A percentile compares a stretch with the other conserved stretches of the same genome.
Conservation (phyloP, 805 yeast species). For the Suhomyces xylopsoci region DNA sequence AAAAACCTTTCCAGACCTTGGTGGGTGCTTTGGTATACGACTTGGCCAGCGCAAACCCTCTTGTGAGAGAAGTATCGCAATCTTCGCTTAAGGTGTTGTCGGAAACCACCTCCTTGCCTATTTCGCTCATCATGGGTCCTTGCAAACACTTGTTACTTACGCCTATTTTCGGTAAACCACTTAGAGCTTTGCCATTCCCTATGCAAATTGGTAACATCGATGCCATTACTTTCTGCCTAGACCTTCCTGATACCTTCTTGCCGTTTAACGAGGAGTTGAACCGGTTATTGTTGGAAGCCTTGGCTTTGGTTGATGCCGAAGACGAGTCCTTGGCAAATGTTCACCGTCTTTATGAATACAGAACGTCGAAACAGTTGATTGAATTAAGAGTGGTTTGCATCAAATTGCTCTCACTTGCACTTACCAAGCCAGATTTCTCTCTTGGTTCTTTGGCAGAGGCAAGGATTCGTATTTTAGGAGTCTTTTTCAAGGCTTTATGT, state of each 20-base stretch:
- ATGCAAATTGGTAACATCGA: conserved; percentile 99
- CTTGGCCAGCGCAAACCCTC: conserved; percentile 80
- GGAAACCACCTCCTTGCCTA: conserved; percentile 63
- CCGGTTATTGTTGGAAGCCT: conserved; percentile 81
- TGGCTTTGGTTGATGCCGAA: conserved; percentile 95
- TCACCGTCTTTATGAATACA: conserved; percentile 78
- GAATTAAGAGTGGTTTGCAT: conserved; percentile 90
- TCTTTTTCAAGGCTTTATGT: conserved; percentile 89
- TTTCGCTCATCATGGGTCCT: conserved; percentile 73
- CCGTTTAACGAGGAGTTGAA: conserved; percentile 87
- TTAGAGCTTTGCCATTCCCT: conserved; percentile 94
- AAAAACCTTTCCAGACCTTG: conserved; percentile 75
- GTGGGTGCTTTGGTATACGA: conserved; percentile 91
- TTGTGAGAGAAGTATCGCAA: conserved; percentile 81
- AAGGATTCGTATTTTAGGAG: conserved; percentile 82
- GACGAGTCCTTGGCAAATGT: conserved; percentile 92
- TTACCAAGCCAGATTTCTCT: conserved; percentile 80
- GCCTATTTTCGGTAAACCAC: conserved; percentile 95
- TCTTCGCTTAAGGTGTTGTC: conserved; percentile 64
- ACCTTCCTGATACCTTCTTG: conserved; percentile 74
- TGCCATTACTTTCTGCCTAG: conserved; percentile 89
- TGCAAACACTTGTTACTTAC: conserved; percentile 80
- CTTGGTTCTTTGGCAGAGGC: conserved; percentile 72
- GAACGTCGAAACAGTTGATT: conserved; percentile 84
- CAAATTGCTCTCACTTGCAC: conserved; percentile 72